Conservation (phyloP, 148 eudicot species). For the Fagopyrum tataricum region DNA sequence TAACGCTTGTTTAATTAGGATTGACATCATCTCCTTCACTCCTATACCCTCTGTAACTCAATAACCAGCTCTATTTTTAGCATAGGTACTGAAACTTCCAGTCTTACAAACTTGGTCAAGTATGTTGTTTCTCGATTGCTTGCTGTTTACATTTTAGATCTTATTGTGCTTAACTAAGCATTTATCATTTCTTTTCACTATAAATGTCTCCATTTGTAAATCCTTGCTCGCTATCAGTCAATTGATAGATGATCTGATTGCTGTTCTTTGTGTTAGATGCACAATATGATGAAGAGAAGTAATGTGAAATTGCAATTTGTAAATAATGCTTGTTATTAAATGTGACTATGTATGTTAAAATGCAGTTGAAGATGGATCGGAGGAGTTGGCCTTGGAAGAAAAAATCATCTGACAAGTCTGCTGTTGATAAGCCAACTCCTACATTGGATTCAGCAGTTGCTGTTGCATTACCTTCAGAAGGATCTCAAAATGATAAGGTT, state of each 20-base stretch:
- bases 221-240: too few species aligned
- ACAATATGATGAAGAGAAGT: too few species aligned
- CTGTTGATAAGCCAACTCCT: conserved; percentile 31
- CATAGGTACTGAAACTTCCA: not conserved
- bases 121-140: not conserved
- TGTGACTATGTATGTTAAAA: not conserved
- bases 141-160: not conserved
- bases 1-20: not conserved
- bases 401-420: conserved; percentile 53
- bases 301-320: not conserved
- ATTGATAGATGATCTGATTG: not conserved
- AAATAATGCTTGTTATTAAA: not conserved
- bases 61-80: not conserved
- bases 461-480: conserved; percentile 24
- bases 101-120: not conserved
- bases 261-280: not conserved
- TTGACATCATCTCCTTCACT: not conserved
- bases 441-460: conserved; percentile 30
- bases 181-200: too few species aligned
- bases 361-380: conserved; percentile 35
- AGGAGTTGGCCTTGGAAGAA: conserved; percentile 83
- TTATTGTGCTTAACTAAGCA: not conserved
- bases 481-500: conserved; percentile 40
- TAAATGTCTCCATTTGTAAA: too few species aligned
- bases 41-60: not conserved